phyloP scores from a whole-genome alignment of 2,329 filamentous ascomycete genomes.

The Penicillium italicum region DNA sequence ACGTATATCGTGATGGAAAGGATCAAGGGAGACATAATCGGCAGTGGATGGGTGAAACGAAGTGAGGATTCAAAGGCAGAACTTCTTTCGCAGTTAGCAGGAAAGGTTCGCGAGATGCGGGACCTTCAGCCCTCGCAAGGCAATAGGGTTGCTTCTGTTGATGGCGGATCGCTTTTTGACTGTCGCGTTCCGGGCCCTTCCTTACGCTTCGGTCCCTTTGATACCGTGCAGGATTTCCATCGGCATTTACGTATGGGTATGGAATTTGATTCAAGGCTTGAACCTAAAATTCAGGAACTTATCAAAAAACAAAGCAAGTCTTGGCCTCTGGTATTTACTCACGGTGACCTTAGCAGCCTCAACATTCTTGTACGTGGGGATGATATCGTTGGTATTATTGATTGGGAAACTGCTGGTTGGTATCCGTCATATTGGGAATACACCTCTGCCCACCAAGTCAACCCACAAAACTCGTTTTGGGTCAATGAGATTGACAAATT shows the following conservation, averaged over 20 bases:
- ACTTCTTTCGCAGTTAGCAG: conserved; percentile 34
- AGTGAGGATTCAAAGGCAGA: conserved; percentile 33
- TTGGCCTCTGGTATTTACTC: conserved; percentile 46
- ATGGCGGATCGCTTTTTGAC: conserved; percentile 34
- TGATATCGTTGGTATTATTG: conserved; percentile 40
- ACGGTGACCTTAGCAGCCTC: conserved; percentile 49
- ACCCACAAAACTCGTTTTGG: conserved; percentile 41
- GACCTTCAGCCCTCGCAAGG: conserved; percentile 25
- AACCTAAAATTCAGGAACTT: conserved; percentile 31
- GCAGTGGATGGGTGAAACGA: conserved; percentile 29
- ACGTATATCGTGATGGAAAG: conserved; percentile 44
- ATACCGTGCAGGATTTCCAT: conserved; percentile 37
- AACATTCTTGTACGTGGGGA: conserved; percentile 37
- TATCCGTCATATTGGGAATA: conserved; percentile 35
- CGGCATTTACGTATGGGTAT: conserved; percentile 33
- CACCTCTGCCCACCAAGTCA: conserved; percentile 41
- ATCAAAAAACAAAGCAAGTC: conserved; percentile 30
- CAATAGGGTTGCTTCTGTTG: conserved; percentile 29
- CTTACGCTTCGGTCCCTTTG: conserved; percentile 33
- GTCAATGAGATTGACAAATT: conserved; percentile 41
- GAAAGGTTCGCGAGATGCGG: conserved; percentile 31
- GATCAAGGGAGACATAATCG: conserved; percentile 38
- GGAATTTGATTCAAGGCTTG: conserved; percentile 25
- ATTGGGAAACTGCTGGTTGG: conserved; percentile 34
- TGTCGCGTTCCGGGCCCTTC: conserved; percentile 26